These are phyloP conservation scores for Saturnispora mendoncae DNA, from an alignment of 805 yeast species.

Conservation along the genomic window DNA sequence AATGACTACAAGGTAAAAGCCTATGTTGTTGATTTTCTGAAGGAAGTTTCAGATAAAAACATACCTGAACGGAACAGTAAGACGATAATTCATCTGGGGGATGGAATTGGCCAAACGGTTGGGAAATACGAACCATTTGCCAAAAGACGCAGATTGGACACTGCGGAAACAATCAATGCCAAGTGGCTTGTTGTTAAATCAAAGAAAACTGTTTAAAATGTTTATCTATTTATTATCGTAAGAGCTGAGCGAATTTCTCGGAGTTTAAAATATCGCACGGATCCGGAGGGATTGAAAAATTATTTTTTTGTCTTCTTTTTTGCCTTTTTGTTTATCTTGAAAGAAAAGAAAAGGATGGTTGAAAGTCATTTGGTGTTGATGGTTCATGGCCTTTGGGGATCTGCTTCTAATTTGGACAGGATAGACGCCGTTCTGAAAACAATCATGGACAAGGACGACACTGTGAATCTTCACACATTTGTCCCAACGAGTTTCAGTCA, in stretches of 20 bases:
- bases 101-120: slow-evolving; percentile 61
- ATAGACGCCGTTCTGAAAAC: slow-evolving; percentile 36
- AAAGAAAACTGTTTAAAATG: slow-evolving; percentile 5
- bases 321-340: too few species aligned
- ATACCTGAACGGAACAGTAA: slow-evolving; percentile 11
- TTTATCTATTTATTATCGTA: background rate
- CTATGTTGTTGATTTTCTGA: slow-evolving; percentile 43
- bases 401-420: slow-evolving; percentile 46
- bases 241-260: slow-evolving; percentile 1
- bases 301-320: background rate
- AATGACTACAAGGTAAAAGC: slow-evolving; percentile 51
- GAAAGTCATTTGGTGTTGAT: slow-evolving; percentile 54
- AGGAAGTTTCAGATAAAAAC: slow-evolving; percentile 30
- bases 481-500: slow-evolving; percentile 56
- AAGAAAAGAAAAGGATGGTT: background rate
- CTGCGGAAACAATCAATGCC: slow-evolving; percentile 62
- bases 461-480: slow-evolving; percentile 30
- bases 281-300: background rate
- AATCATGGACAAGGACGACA: slow-evolving; percentile 22
- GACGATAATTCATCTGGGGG: slow-evolving; percentile 47
- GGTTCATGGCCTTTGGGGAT: slow-evolving; percentile 77
- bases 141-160: slow-evolving; percentile 49
- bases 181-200: slow-evolving; percentile 44
- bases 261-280: background rate
- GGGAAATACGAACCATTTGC: slow-evolving; percentile 48